Percentiles rank a stretch among this genome's conserved stretches.
Conservation (phyloP, 148 eudicot species). For the Cornus controversa region DNA sequence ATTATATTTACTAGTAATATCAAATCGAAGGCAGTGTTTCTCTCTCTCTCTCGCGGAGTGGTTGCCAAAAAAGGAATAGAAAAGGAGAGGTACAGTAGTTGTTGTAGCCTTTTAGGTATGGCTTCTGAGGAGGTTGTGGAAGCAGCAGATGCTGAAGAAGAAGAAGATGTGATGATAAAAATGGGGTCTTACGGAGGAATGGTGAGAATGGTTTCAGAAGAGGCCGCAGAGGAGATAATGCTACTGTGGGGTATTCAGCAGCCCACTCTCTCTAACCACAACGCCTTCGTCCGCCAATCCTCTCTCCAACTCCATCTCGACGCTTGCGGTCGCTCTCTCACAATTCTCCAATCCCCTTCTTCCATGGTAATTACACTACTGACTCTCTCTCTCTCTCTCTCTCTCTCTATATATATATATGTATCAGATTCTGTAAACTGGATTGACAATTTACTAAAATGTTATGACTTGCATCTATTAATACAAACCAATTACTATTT, state of each 20-base stretch:
- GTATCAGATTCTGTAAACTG: too few relatives aligned
- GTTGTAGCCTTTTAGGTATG: background rate
- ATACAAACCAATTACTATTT: too few relatives aligned
- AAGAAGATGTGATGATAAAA: constrained; percentile 26
- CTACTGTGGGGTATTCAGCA: constrained; percentile 87
- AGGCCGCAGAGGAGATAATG: constrained; percentile 69
- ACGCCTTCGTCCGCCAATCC: constrained; percentile 69
- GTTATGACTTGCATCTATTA: too few relatives aligned
- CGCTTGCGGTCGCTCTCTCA: constrained; percentile 81
- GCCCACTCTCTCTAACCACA: constrained; percentile 63
- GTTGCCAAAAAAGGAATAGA: too few relatives aligned
- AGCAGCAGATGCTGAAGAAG: background rate
- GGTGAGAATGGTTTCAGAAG: constrained; percentile 40
- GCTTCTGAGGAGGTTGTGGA: constrained; percentile 20
- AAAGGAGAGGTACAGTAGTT: too few relatives aligned
- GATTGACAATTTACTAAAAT: too few relatives aligned
- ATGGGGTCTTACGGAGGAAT: constrained; percentile 60
- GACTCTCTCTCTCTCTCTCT: background rate
- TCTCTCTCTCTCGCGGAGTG: too few relatives aligned
- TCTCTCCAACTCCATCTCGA: constrained; percentile 64
- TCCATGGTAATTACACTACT: constrained; percentile 43
- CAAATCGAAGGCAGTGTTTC: too few relatives aligned
- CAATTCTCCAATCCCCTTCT: constrained; percentile 85
- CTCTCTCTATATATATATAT: background rate
- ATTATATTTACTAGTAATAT: too few relatives aligned